These are phyloP conservation scores for Cryptococcus sp. DNA, from an alignment of 1,284 basidiomycete genomes.

Conservation along the genomic window DNA sequence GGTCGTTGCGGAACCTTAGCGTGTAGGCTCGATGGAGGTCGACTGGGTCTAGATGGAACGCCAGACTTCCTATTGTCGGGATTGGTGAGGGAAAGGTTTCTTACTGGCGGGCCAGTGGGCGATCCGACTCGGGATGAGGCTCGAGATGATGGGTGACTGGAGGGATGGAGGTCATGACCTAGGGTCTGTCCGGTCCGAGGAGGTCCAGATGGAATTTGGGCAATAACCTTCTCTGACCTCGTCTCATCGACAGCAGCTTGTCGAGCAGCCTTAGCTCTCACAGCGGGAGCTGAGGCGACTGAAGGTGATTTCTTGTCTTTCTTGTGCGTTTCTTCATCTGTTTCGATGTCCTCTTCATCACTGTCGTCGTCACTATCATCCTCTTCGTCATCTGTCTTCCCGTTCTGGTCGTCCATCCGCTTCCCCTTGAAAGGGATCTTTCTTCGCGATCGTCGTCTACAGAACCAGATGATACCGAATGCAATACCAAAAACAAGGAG, in stretches of 20 bases:
- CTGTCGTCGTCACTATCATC: background rate
- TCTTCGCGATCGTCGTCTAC: conserved; percentile 4
- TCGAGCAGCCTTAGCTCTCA: background rate
- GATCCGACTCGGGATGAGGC: background rate
- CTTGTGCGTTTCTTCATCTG: conserved; percentile 1
- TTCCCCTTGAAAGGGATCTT: background rate
- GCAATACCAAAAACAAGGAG: conserved; percentile 21
- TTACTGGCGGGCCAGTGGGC: background rate
- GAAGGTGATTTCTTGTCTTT: conserved; percentile 4
- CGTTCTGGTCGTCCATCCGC: conserved; percentile 4
- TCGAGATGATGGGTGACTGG: background rate
- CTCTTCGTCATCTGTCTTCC: background rate
- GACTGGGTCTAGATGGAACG: too few species aligned
- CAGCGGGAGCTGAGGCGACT: conserved; percentile 7
- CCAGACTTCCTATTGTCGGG: background rate
- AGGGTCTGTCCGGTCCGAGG: background rate
- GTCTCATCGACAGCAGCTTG: background rate
- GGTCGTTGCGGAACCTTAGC: background rate
- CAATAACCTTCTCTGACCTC: background rate
- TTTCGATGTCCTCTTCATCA: background rate
- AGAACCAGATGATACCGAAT: conserved; percentile 23
- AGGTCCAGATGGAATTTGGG: background rate
- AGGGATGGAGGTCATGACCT: background rate
- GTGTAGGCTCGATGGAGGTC: background rate
- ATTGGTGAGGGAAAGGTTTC: background rate